Percentiles rank a stretch among this genome's conserved stretches.
phyloP scores from a whole-genome alignment of 1,139 yeast species.

The Geotrichum phurueaensis region DNA sequence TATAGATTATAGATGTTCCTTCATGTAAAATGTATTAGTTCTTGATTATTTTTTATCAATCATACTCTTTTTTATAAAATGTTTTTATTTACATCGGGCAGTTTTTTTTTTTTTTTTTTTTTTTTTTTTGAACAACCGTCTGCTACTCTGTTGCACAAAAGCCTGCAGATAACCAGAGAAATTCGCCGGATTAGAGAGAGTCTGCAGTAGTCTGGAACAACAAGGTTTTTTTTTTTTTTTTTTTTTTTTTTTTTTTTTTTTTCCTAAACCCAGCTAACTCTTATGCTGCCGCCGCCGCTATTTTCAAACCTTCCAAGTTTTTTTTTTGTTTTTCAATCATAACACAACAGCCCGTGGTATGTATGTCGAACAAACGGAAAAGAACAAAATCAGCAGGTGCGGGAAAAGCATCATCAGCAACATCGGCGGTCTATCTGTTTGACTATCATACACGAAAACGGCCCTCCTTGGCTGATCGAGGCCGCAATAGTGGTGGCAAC shows the following conservation, averaged over 20 bases:
- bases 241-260: background rate
- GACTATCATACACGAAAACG: slow-evolving; percentile 1
- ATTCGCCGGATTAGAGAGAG: background rate
- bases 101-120: background rate
- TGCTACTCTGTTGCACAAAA: background rate
- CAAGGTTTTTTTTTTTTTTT: no score
- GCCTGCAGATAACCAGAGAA: background rate
- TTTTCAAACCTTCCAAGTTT: background rate
- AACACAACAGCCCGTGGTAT: background rate
- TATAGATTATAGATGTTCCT: background rate
- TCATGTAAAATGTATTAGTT: background rate
- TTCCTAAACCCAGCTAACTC: no score
- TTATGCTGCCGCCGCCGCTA: background rate
- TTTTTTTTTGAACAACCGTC: background rate
- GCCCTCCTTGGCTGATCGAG: background rate
- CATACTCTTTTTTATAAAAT: no score
- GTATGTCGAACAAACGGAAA: slow-evolving; percentile 3
- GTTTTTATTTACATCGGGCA: no score
- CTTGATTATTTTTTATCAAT: background rate
- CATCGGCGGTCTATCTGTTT: background rate
- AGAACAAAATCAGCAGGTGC: background rate
- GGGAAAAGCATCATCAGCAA: background rate
- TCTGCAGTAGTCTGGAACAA: background rate
- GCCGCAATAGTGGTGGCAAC: background rate
- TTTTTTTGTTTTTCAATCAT: background rate